Percentiles rank a stretch among this genome's conserved stretches.
Evolutionary conservation across 2,329 filamentous ascomycete genomes (phyloP).

Genomic region (Fusarium caatingaense): DNA sequence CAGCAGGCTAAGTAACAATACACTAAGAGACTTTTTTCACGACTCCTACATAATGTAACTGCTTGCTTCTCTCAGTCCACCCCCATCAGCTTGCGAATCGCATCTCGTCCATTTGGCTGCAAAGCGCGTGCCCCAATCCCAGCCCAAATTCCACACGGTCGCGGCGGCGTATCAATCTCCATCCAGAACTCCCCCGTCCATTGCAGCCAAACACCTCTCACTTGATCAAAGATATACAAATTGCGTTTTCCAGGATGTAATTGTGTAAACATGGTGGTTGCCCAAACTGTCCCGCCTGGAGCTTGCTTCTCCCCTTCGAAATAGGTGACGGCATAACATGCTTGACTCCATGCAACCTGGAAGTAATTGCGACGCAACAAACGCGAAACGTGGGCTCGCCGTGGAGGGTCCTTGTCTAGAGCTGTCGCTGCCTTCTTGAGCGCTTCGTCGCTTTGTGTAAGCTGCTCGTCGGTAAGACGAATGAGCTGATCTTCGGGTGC

Average conservation of each 20-base stretch:
- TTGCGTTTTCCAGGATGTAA: neutral
- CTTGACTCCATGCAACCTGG: neutral
- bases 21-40: too few relatives aligned
- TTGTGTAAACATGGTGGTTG: conserved; percentile 4
- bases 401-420: neutral
- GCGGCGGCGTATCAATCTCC: neutral
- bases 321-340: conserved; percentile 1
- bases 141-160: neutral
- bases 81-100: neutral
- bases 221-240: conserved; percentile 1
- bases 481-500: neutral
- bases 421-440: neutral
- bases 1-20: too few relatives aligned
- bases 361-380: conserved; percentile 2
- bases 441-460: neutral
- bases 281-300: conserved; percentile 1
- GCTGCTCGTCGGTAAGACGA: neutral
- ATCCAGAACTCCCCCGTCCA: conserved; percentile 1
- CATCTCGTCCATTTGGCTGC: neutral
- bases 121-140: conserved; percentile 1
- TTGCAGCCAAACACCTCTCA: neutral
- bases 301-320: neutral
- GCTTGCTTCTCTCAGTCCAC: neutral
- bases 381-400: neutral
- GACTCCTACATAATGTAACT: too few relatives aligned